Conservation (phyloP, 2,329 filamentous ascomycete species). For the Aspergillus sp. region DNA sequence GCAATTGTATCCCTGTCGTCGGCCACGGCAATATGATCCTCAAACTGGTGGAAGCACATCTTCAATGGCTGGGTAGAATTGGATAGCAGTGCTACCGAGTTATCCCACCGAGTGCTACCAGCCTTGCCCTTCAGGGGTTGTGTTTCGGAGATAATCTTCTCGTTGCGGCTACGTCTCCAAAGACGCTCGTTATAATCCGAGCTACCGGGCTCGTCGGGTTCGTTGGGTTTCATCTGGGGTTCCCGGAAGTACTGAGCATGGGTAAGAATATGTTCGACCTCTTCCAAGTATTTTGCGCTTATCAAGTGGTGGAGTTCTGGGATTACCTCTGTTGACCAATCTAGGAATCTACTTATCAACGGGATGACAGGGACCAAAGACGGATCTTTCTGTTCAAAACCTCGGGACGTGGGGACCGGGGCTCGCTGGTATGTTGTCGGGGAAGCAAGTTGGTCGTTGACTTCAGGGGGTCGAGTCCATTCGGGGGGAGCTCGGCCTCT, state of each 20-base stretch:
- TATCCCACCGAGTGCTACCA: conserved; percentile 82
- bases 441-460: conserved; percentile 66
- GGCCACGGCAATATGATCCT: conserved; percentile 89
- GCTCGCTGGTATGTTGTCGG: conserved; percentile 73
- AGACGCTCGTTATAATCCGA: conserved; percentile 93
- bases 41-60: conserved; percentile 97
- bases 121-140: conserved; percentile 91
- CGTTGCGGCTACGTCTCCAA: conserved; percentile 90
- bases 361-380: conserved; percentile 66
- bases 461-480: conserved; percentile 68
- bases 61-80: conserved; percentile 87
- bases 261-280: conserved; percentile 29
- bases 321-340: conserved; percentile 82
- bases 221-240: conserved; percentile 95
- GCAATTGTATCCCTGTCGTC: conserved; percentile 88
- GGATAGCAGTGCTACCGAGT: conserved; percentile 77
- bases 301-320: conserved; percentile 18
- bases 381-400: conserved; percentile 65
- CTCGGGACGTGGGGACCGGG: conserved; percentile 74
- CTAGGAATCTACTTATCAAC: conserved; percentile 78
- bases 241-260: conserved; percentile 78
- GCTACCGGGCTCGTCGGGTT: conserved; percentile 93
- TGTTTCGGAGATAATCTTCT: conserved; percentile 85
- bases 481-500: conserved; percentile 57
- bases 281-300: conserved; percentile 9